Evolutionary conservation across 2,329 filamentous ascomycete species (phyloP).

Genomic region (Teratosphaeria zuluensis): DNA sequence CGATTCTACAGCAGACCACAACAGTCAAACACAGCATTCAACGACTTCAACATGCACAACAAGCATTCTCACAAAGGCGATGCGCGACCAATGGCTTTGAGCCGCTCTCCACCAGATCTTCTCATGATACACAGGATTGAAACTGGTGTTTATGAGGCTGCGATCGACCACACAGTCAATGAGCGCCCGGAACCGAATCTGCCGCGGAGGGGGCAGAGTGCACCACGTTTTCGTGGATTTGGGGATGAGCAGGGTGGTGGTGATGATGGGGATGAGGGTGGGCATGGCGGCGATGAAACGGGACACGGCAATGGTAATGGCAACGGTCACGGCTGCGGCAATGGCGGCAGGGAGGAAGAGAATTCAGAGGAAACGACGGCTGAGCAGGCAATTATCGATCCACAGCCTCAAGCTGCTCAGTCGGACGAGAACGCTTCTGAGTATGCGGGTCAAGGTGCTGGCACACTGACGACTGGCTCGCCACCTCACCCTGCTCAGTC

Average conservation of each 20-base stretch:
- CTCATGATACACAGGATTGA: neutral
- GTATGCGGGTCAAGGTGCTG: too few species aligned
- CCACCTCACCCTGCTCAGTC: too few species aligned
- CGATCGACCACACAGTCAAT: neutral
- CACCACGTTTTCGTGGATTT: neutral
- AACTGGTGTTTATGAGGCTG: neutral
- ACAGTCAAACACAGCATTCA: neutral
- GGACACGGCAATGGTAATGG: too few species aligned
- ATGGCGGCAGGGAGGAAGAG: too few species aligned
- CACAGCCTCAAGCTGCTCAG: too few species aligned
- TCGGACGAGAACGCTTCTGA: too few species aligned
- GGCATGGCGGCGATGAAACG: neutral
- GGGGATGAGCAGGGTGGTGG: neutral
- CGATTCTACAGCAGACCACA: neutral
- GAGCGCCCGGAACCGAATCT: neutral
- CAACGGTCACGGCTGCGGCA: too few species aligned
- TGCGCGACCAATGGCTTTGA: neutral
- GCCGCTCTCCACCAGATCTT: neutral
- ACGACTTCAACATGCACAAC: neutral
- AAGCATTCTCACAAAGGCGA: neutral
- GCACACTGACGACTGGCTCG: too few species aligned
- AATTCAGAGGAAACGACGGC: too few species aligned
- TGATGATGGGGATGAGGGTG: neutral
- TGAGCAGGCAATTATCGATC: too few species aligned
- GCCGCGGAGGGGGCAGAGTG: neutral